phyloP scores from a whole-genome alignment of 768 basidiomycete species.

The Auriculariales sp. region DNA sequence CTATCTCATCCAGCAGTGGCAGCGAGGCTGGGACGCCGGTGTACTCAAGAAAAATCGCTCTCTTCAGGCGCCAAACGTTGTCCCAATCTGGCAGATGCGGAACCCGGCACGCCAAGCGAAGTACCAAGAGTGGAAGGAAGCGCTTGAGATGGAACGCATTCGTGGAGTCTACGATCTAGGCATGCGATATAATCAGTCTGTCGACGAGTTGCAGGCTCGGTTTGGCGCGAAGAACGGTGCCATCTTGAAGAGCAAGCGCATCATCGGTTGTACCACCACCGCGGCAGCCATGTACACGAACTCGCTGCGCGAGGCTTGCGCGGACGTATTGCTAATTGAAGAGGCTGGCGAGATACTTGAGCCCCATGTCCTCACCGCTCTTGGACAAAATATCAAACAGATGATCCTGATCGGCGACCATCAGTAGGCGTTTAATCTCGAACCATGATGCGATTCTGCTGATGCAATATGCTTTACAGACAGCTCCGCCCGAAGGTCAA shows the following conservation, averaged over 20 bases:
- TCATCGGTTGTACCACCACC: constrained; percentile 58
- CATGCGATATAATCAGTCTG: constrained; percentile 25
- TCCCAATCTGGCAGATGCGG: constrained; percentile 30
- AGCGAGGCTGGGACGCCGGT: constrained; percentile 28
- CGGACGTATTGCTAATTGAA: constrained; percentile 47
- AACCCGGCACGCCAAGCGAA: constrained; percentile 13
- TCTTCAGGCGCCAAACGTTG: too few species aligned
- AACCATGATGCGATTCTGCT: neutral
- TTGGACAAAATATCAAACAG: constrained; percentile 31
- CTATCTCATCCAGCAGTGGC: constrained; percentile 38
- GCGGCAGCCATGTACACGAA: constrained; percentile 47
- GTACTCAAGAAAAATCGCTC: constrained; percentile 17
- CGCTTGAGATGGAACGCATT: constrained; percentile 21
- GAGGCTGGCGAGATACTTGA: constrained; percentile 65
- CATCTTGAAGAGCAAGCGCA: constrained; percentile 29
- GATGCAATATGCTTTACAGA: constrained; percentile 18
- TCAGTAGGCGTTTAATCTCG: constrained; percentile 31
- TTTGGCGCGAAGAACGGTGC: constrained; percentile 19
- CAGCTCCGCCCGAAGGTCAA: constrained; percentile 64
- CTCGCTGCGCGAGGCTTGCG: constrained; percentile 27
- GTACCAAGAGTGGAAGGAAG: constrained; percentile 20
- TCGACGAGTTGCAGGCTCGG: constrained; percentile 21
- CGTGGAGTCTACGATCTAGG: constrained; percentile 19
- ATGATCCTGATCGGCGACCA: constrained; percentile 61
- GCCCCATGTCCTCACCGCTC: constrained; percentile 46